Conservation (phyloP, 2,329 filamentous ascomycete genomes). For the Claviceps africana region DNA sequence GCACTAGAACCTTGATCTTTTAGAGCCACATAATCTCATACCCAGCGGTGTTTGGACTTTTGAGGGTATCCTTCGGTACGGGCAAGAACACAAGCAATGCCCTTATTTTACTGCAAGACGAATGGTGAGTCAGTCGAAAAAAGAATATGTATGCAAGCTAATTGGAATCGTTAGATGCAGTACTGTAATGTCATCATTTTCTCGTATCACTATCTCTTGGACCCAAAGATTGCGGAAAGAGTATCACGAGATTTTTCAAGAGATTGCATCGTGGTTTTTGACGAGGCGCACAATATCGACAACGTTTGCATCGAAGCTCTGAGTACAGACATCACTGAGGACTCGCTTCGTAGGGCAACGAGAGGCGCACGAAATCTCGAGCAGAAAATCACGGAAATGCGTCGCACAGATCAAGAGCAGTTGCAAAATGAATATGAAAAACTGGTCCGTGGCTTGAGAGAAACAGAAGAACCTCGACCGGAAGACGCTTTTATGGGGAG, state of each 20-base stretch:
- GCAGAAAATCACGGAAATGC: conserved; percentile 84
- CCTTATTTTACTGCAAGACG: conserved; percentile 91
- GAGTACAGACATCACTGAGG: conserved; percentile 92
- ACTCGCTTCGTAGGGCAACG: conserved; percentile 81
- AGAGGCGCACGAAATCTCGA: conserved; percentile 85
- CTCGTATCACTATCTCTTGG: conserved; percentile 94
- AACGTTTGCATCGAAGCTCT: conserved; percentile 97
- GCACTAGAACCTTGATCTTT: conserved; percentile 68
- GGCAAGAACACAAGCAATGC: conserved; percentile 91
- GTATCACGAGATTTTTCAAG: conserved; percentile 94
- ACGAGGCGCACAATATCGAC: conserved; percentile 98
- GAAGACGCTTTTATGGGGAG: conserved; percentile 98
- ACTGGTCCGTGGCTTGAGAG: conserved; percentile 78
- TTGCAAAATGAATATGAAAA: conserved; percentile 92
- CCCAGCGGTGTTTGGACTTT: conserved; percentile 94
- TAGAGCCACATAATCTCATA: conserved; percentile 89
- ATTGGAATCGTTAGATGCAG: conserved; percentile 53
- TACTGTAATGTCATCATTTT: conserved; percentile 99
- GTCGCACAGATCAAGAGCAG: conserved; percentile 86
- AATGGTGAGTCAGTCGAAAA: conserved; percentile 49
- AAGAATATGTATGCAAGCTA: conserved; percentile 4
- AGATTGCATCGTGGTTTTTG: conserved; percentile 96
- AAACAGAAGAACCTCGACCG: conserved; percentile 75
- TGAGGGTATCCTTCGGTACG: conserved; percentile 75
- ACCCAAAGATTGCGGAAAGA: conserved; percentile 92